Base-by-base conservation (phyloP, 2,329 filamentous ascomycete genomes). In the Hortaea werneckii region DNA sequence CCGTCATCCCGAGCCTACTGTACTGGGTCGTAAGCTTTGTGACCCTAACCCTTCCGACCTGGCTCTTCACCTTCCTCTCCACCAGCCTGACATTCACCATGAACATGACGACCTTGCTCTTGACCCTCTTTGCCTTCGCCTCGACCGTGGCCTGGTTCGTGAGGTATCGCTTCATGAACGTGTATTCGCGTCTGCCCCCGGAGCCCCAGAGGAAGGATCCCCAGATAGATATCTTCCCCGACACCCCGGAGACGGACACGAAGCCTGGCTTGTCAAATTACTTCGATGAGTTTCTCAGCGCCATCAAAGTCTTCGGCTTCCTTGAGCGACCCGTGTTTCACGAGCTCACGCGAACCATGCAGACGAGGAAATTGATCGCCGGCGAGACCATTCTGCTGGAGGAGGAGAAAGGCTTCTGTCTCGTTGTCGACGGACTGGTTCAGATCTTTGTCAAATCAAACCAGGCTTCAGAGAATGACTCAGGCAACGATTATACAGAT, bases 261-360 rank as follows among this genome's bases (percentile, higher is more conserved):
- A 98, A 98, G 65, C 82, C 88, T 0, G 92, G 90, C 0, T 73
- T 98, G 39, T 82, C 87, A n/a, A 98, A 89, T 63, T 98, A 98
- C 57, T 75, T 98, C 27, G 92, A 98, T 66, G 94, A 98, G 65
- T 98, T 98, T 58, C 72, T 98, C 20, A 96, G 89, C 62, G 92
- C 94, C 29, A 98, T 98, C 71, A 98, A 96, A 67, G 92, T 98
- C 47, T 98, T 98, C 67, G 92, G 92, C 6, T 98, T 96, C 61
- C 73, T 98, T 38, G 92, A 98, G 64, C 80, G 92, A 27, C 88
- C 92, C 0, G 92, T 98, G 37, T 98, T 98, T 60, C 94, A 98
- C 61, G 92, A 98, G 67, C 77, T 98, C 57, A 98, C 92, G 0
- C 77, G 92, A 49, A 95, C 89, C 48, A 98, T 98, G 92, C 92